Evolutionary conservation across 1,284 basidiomycete species (phyloP), one percentile per base, ranked within the genome.

Genomic region (Boletus smithii): DNA sequence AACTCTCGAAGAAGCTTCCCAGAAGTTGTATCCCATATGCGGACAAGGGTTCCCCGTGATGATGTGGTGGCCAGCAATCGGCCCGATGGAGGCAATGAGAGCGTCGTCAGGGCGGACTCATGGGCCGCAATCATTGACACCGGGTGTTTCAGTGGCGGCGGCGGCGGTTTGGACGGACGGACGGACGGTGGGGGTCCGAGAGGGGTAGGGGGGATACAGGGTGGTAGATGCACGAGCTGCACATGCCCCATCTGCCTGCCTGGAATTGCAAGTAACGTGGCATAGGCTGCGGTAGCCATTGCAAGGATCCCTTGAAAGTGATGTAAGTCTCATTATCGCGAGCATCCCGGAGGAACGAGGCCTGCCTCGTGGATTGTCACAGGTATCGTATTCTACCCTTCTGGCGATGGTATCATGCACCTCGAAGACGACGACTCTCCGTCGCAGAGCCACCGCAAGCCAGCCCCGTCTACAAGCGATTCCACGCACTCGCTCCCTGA

Each of bases 211-310:
- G 62, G 62, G 10, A 76, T 70, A 68, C 90, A 91, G 0, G 87
- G 89, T 0, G 91, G 85, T 9, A 97, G 77, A 59, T 91, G 88
- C 26, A 97, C 75, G 8, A 97, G 74, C 53, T 95, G 93, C 4
- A 97, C 88, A 68, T 97, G 94, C 0, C 94, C 94, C 44, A 81
- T 74, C 67, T 97, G 92, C 31, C 87, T 80, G 13, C 92, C 94
- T 31, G 93, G 91, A 44, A 95, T 88, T 1, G 83, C 89, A 14
- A 97, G 77, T 9, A 97, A 66, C 0, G 91, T 91, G 18, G 91
- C 81, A 46, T 85, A 77, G 13, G 84, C 71, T 24, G 80, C 82
- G 3, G 89, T 89, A 3, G 91, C 86, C 42, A 97, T 73, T 5
- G 90, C 83, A 44, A 94, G 76, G 37, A 97, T 74, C 45, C 94